Evolutionary conservation across 805 yeast species (phyloP), one percentile per base, ranked within the genome.

Genomic region (Candida golubevii): DNA sequence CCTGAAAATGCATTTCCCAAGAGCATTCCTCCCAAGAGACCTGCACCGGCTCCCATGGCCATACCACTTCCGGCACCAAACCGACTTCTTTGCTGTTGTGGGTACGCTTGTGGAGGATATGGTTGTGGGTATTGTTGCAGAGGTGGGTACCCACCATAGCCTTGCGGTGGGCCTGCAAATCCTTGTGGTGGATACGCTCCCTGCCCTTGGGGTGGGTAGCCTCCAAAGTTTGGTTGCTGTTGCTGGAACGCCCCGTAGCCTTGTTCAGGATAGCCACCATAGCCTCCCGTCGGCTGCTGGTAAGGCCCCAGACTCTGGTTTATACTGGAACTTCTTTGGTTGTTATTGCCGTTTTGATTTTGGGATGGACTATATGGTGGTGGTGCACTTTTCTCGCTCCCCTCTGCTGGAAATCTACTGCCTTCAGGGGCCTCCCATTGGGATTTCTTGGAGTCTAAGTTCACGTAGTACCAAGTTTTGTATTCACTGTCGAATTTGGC

Each of bases 341-440:
- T 38, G 3, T 14, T 10, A 11, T 13, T 44, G 8, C 33, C 7
- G 26, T 12, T 28, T 12, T 29, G 11, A 26, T 26, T 37, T 11
- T 36, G 53, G 15, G 36, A 47, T 38, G 59, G 61, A 48, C 49
- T 64, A 57, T 59, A 62, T n/a, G 73, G 64, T 2, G 79, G 78
- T 8, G 83, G 82, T 2, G 72, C 70, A 3, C 57, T 62, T 8
- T 55, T 65, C 15, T 41, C 42, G 8, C 48, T 44, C 3, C 41
- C 47, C 3, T 41, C 45, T 3, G 15, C 43, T n/a, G 36, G 37
- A 59, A 77, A 75, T 1, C 53, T 60, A 0, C 87, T 78, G 1
- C 84, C 84, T 9, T 48, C 46, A 12, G 97, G 97, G 11, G 82
- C 79, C 42, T 87, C 96, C 98, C 98, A 91, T 63, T 89, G 97